These are phyloP conservation scores for Eutypa lata DNA, from an alignment of 2,329 filamentous ascomycete species.

Conservation along the genomic window DNA sequence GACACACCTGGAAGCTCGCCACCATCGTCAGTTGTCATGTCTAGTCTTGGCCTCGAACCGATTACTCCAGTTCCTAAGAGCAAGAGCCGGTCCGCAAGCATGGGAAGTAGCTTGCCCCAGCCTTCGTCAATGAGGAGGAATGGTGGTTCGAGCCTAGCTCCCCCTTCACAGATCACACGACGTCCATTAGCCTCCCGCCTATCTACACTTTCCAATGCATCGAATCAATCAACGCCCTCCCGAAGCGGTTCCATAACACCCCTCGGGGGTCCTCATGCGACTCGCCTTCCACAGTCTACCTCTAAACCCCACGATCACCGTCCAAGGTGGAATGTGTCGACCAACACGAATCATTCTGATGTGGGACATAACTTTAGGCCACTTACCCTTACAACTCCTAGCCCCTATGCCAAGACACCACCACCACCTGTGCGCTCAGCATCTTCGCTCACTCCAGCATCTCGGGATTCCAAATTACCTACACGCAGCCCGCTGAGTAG, in stretches of 20 bases:
- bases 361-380: slow-evolving; percentile 68
- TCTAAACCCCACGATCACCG: slow-evolving; percentile 49
- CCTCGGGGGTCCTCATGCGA: slow-evolving; percentile 43
- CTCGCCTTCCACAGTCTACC: slow-evolving; percentile 41
- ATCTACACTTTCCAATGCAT: slow-evolving; percentile 39
- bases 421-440: slow-evolving; percentile 38
- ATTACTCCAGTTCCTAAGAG: slow-evolving; percentile 41
- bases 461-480: slow-evolving; percentile 45
- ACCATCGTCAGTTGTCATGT: slow-evolving; percentile 61
- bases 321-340: slow-evolving; percentile 70
- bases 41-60: slow-evolving; percentile 48
- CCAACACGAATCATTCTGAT: slow-evolving; percentile 61
- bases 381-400: slow-evolving; percentile 56
- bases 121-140: slow-evolving; percentile 38
- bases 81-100: slow-evolving; percentile 47
- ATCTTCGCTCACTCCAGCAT: slow-evolving; percentile 40
- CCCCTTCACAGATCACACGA: slow-evolving; percentile 36
- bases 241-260: slow-evolving; percentile 36
- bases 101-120: slow-evolving; percentile 43
- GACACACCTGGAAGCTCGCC: slow-evolving; percentile 70
- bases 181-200: slow-evolving; percentile 42
- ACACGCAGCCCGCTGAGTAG: slow-evolving; percentile 48
- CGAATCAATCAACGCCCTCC: slow-evolving; percentile 30
- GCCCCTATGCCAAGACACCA: slow-evolving; percentile 50
- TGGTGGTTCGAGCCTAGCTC: slow-evolving; percentile 45